phyloP scores from a whole-genome alignment of 192 early-diverging fungal species.

The Linnemannia hyalina region DNA sequence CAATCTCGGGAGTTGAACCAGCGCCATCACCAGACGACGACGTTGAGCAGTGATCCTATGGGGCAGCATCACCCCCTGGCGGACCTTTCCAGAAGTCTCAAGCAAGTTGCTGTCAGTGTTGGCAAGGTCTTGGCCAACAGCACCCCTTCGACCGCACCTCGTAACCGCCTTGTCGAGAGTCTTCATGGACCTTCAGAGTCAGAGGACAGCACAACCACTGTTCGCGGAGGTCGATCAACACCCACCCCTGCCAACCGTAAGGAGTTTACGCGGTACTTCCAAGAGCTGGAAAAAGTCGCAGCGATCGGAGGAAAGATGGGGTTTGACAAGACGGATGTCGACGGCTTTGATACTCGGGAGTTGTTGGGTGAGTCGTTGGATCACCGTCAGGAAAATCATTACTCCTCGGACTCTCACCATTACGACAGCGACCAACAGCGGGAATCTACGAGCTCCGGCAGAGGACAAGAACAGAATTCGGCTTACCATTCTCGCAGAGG shows the following conservation, averaged over 20 bases:
- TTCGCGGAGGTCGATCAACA: neutral
- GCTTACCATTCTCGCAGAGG: conserved; percentile 13
- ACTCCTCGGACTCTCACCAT: neutral
- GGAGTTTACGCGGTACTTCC: conserved; percentile 43
- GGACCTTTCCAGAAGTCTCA: conserved; percentile 34
- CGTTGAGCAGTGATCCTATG: neutral
- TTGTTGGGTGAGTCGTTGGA: neutral
- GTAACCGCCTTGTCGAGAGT: neutral
- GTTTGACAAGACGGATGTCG: conserved; percentile 13
- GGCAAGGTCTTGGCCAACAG: conserved; percentile 36
- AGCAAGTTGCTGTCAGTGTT: conserved; percentile 50
- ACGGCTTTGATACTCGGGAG: neutral
- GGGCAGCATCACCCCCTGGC: conserved; percentile 7
- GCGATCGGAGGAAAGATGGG: conserved; percentile 38
- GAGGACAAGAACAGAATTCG: neutral
- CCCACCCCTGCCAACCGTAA: conserved; percentile 14
- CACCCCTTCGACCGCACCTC: neutral
- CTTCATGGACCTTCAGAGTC: neutral
- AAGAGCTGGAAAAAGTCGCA: conserved; percentile 52
- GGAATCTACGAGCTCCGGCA: neutral
- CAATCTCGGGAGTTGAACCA: neutral
- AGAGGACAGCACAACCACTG: neutral
- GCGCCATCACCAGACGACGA: neutral
- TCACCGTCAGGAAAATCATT: neutral
- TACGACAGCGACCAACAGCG: neutral